phyloP scores from a whole-genome alignment of 2,329 filamentous ascomycete species.

The Aureobasidium sp. region DNA sequence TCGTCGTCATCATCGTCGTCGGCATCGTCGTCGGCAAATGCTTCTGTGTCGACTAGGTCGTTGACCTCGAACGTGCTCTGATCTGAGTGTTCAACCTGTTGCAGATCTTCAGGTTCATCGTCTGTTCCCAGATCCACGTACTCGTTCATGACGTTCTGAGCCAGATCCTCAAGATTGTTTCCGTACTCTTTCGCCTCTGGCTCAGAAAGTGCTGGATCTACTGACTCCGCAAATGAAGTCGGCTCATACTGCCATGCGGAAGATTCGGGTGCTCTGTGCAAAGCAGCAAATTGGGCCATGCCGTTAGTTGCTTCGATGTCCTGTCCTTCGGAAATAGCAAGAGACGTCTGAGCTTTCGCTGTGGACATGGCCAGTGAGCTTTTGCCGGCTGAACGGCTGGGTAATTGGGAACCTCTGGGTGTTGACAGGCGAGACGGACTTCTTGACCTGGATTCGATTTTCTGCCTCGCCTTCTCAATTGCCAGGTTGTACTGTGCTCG shows the following conservation, averaged over 20 bases:
- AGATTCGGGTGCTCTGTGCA: neutral
- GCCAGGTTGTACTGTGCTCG: constrained; percentile 30
- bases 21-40: neutral
- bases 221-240: neutral
- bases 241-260: constrained; percentile 8
- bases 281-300: neutral
- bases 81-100: neutral
- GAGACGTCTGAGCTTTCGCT: neutral
- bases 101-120: neutral
- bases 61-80: neutral
- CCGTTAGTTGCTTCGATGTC: neutral
- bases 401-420: neutral
- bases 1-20: neutral
- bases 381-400: neutral
- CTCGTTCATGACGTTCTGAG: neutral
- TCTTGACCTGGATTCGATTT: constrained; percentile 17
- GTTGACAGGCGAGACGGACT: neutral
- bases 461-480: constrained; percentile 27
- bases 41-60: neutral
- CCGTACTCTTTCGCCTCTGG: neutral
- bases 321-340: neutral
- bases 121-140: neutral
- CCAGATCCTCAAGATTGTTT: neutral
- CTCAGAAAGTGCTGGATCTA: neutral
- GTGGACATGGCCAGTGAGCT: neutral